phyloP scores from a whole-genome alignment of 352 stramenopile genomes.

The Phytopythium ostracodes region DNA sequence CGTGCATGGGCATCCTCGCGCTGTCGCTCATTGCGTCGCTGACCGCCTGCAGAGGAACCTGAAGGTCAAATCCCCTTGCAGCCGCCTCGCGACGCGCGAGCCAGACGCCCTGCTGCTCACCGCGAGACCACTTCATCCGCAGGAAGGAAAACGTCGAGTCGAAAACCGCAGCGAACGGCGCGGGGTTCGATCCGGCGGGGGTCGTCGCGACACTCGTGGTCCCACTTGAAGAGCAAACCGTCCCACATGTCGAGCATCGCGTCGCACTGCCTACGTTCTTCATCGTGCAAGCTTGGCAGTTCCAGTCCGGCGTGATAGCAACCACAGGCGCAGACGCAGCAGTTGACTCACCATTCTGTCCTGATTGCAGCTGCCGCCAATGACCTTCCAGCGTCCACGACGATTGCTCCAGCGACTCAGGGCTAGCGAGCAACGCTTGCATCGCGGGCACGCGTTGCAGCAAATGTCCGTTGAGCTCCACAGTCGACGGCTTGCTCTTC shows the following conservation, averaged over 20 bases:
- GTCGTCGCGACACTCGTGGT: constrained; percentile 25
- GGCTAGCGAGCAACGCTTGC: constrained; percentile 34
- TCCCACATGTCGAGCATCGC: constrained; percentile 76
- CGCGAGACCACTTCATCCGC: constrained; percentile 75
- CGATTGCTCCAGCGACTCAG: constrained; percentile 17
- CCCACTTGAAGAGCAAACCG: constrained; percentile 37
- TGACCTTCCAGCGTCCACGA: constrained; percentile 70
- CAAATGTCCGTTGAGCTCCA: constrained; percentile 62
- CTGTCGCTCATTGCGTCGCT: constrained; percentile 58
- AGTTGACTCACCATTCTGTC: constrained; percentile 4
- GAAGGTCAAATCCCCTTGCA: constrained; percentile 33
- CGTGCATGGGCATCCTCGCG: constrained; percentile 32
- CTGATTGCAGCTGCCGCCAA: constrained; percentile 59
- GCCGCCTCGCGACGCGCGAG: constrained; percentile 45
- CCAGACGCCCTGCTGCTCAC: constrained; percentile 81
- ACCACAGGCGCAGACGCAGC: constrained; percentile 15
- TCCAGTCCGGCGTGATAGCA: constrained; percentile 37
- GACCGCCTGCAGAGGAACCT: constrained; percentile 22
- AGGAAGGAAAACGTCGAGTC: constrained; percentile 64
- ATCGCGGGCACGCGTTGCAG: constrained; percentile 51
- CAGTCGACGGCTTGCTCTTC: constrained; percentile 31
- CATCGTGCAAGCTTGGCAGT: constrained; percentile 74
- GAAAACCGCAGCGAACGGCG: constrained; percentile 63
- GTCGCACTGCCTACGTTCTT: constrained; percentile 51
- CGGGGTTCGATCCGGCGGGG: constrained; percentile 56